Percentiles rank a stretch among this genome's conserved stretches.
phyloP scores from a whole-genome alignment of 164 flowering plant species.

The Sextonia rubra region DNA sequence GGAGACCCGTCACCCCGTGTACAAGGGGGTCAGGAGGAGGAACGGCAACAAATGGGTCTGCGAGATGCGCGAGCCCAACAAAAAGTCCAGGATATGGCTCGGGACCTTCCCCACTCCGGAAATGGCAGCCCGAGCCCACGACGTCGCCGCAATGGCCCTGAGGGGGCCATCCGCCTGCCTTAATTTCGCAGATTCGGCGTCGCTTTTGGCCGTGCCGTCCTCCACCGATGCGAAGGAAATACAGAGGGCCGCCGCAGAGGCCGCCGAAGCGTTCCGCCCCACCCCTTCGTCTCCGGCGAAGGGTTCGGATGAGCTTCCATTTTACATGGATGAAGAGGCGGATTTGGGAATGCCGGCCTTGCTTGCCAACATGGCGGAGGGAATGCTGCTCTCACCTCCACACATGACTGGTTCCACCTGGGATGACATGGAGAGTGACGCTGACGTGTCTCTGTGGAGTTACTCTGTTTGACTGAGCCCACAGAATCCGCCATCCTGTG shows the following conservation, averaged over 20 bases:
- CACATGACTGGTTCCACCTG: conserved; percentile 9
- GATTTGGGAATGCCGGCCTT: not conserved
- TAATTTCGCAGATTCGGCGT: conserved; percentile 23
- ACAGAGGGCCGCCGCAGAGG: conserved; percentile 18
- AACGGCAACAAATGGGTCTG: conserved; percentile 49
- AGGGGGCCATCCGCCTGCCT: conserved; percentile 23
- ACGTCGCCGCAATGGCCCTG: conserved; percentile 29
- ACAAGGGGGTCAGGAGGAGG: conserved; percentile 53
- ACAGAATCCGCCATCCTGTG: not conserved
- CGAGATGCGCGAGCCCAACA: conserved; percentile 53
- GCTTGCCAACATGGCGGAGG: conserved; percentile 31
- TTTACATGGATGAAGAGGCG: not conserved
- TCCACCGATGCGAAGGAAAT: conserved; percentile 20
- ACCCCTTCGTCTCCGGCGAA: not conserved
- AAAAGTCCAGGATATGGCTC: conserved; percentile 52
- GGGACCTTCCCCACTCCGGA: conserved; percentile 47
- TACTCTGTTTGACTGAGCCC: conserved; percentile 15
- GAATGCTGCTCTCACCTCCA: conserved; percentile 35
- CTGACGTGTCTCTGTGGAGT: conserved; percentile 28
- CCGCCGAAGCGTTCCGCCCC: conserved; percentile 17
- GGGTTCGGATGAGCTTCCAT: not conserved
- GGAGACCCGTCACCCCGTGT: conserved; percentile 76
- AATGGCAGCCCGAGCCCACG: conserved; percentile 34
- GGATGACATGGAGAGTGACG: conserved; percentile 27
- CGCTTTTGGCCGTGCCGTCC: conserved; percentile 18